These are phyloP conservation scores for Thalassiosira pacifica DNA, from an alignment of 352 stramenopile genomes.

Conservation along the genomic window DNA sequence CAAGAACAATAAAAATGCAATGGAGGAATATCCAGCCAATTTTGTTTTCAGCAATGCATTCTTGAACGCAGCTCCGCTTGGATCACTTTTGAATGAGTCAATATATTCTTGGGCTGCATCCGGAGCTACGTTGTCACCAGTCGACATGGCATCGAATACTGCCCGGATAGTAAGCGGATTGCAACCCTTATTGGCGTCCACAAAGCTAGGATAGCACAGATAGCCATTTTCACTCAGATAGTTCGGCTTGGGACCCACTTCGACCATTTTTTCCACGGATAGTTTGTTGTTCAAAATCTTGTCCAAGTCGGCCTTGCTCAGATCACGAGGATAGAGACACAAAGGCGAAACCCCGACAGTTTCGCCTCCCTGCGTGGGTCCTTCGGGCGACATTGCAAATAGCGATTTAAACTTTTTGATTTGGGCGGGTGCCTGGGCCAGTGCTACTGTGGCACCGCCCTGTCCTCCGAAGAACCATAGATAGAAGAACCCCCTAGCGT, in stretches of 20 bases:
- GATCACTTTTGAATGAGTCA: conserved; percentile 66
- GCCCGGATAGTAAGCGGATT: conserved; percentile 79
- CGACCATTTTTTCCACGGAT: conserved; percentile 74
- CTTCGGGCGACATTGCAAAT: conserved; percentile 51
- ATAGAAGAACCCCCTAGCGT: no score
- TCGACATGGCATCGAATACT: conserved; percentile 78
- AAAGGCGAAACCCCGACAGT: conserved; percentile 70
- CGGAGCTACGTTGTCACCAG: conserved; percentile 63
- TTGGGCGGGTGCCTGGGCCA: no score
- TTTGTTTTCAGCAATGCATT: conserved; percentile 70
- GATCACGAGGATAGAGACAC: conserved; percentile 75
- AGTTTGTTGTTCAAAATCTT: conserved; percentile 73
- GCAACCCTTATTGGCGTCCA: conserved; percentile 59
- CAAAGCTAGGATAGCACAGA: conserved; percentile 74
- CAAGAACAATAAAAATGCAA: conserved; percentile 73
- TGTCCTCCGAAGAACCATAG: no score
- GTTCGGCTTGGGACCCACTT: conserved; percentile 71
- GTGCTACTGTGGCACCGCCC: no score
- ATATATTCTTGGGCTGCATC: conserved; percentile 69
- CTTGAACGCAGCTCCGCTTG: conserved; percentile 56
- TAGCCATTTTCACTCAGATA: conserved; percentile 75
- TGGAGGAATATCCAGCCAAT: conserved; percentile 63
- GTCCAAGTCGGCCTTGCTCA: conserved; percentile 68
- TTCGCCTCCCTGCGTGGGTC: conserved; percentile 60
- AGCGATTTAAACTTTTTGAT: no score